Conservation (phyloP, 495 filamentous ascomycete genomes). For the Astrocystis sublimbata region DNA sequence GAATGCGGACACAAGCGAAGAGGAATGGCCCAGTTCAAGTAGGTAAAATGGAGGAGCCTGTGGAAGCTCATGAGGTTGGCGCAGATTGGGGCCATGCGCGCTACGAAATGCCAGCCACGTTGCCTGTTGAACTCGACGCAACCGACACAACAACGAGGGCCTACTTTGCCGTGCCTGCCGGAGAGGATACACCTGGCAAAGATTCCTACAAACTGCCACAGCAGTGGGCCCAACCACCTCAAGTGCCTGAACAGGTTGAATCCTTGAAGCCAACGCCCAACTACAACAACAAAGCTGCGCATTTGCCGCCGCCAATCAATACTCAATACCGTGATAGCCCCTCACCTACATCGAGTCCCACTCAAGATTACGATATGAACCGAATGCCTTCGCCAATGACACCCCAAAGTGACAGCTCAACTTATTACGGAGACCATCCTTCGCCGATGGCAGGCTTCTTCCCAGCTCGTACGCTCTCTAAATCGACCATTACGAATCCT, state of each 20-base stretch:
- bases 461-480: conserved; percentile 31
- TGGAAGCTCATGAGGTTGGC: conserved; percentile 44
- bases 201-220: conserved; percentile 11
- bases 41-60: conserved; percentile 21
- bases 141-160: conserved; percentile 35
- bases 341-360: conserved; percentile 44
- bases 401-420: conserved; percentile 41
- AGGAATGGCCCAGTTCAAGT: conserved; percentile 24
- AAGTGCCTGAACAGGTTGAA: not conserved
- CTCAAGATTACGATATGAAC: conserved; percentile 41
- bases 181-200: not conserved
- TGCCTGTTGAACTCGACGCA: conserved; percentile 52
- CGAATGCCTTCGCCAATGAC: conserved; percentile 49
- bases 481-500: conserved; percentile 30
- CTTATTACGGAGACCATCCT: conserved; percentile 37
- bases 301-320: conserved; percentile 2
- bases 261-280: not conserved
- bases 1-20: conserved; percentile 18
- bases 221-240: conserved; percentile 5
- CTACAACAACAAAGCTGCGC: not conserved
- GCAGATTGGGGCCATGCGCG: conserved; percentile 50
- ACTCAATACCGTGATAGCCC: conserved; percentile 42
- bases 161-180: conserved; percentile 36
- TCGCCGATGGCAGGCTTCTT: conserved; percentile 44
- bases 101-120: conserved; percentile 50